Base-by-base conservation (phyloP, 2,329 filamentous ascomycete genomes). In the Coniochaeta sp. region DNA sequence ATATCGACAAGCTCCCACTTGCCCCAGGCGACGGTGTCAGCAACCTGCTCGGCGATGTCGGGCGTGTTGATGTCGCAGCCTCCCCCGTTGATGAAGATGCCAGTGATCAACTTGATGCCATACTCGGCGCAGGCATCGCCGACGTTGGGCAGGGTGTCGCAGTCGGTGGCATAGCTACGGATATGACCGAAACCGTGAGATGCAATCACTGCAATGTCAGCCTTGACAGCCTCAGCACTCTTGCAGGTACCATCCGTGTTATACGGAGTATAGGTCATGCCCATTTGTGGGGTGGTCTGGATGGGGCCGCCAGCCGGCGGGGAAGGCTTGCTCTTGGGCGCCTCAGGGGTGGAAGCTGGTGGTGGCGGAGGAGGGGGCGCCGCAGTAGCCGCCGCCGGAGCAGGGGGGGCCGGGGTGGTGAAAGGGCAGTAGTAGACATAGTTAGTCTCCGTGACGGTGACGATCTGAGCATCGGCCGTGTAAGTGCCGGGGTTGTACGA, bases 81-180 rank as follows among this genome's bases (percentile, higher is more conserved):
- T 53, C 81, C 75, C 58, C 71, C 73, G 71, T 86, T 84, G 68
- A 96, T 86, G 77, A 86, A 96, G 74, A 97, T 79, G 68, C 92
- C 92, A 55, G 95, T 73, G 69, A 96, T 92, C 70, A 96, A 75
- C 68, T 86, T 85, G 55, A 96, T 65, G 55, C 86, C 85, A 68
- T 85, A 66, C 61, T 79, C 69, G 63, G 79, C 70, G 71, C 79
- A 84, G 54, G 89, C 87, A 40, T 72, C 70, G 57, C 89, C 89
- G 53, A 96, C 85, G 70, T 81, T 85, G 66, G 83, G 71, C 55
- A 95, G 86, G 51, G 86, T 86, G 71, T 81, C 77, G 79, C 92
- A 97, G 80, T 96, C 91, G 60, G 91, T 91, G 58, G 86, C 89
- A 83, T 97, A 97, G 66, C 94, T 77, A 69, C 92, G 91, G 67